Base-by-base conservation (phyloP, 2,329 filamentous ascomycete genomes). In the Hortaea sp. region DNA sequence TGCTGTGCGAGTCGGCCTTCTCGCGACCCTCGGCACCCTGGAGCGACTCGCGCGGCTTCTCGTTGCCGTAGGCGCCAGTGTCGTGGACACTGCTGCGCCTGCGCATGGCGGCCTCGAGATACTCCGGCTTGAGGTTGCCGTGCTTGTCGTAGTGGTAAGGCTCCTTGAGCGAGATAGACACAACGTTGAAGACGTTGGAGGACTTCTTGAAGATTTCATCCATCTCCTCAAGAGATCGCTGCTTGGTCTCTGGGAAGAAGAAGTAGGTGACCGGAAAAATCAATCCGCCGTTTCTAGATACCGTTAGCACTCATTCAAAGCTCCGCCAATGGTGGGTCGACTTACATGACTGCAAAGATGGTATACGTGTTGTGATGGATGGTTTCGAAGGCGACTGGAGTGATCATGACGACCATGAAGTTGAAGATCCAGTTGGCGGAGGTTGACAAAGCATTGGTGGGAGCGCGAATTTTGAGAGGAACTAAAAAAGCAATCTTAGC, bases 261-360 rank as follows among this genome's bases (percentile, higher is more conserved):
- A 59, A 62, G 49, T 62, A 64, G 12, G 60, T 54, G 35, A 49
- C 54, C 0, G 77, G 77, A 0, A 79, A 69, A 59, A 80, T 79
- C 53, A 75, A 67, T 52, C 74, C 72, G 59, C 82, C 82, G 65
- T 83, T 79, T n/a, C 65, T 35, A n/a, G 7, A 9, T n/a, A 35
- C 32, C n/a, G 32, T 35, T n/a, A 35, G 32, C n/a, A 20, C 20
- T 20, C 20, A 20, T n/a, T 35, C 32, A 35, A n/a, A 35, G 7
- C n/a, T 35, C 32, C 9, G 32, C 32, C 60, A 80, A 79, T 53
- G 75, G 20, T 20, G 20, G 20, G 20, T 20, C 67, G 52, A 74
- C 72, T 59, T 83, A 82, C 65, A 83, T 79, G 29, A 79, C 72
- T 7, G 79, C 79, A 56, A 84, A 84, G 54, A 84, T 76, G 56